phyloP scores from a whole-genome alignment of 2,329 filamentous ascomycete species.

The Fusarium torreyae region DNA sequence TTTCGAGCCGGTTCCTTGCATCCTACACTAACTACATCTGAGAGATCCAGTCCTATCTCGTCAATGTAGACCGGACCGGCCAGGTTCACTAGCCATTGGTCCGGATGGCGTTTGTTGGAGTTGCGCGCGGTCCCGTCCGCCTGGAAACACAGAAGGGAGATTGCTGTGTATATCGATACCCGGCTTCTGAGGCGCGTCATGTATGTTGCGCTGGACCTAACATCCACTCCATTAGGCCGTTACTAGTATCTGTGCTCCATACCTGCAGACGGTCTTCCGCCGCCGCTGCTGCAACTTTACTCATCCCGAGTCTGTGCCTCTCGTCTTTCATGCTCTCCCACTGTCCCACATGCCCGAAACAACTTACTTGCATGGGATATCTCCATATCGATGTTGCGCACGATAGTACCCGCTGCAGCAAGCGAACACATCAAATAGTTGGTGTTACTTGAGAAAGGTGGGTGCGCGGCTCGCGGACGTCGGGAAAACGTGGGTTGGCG shows the following conservation, averaged over 20 bases:
- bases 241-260: not conserved
- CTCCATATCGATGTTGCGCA: constrained; percentile 23
- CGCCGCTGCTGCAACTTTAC: constrained; percentile 17
- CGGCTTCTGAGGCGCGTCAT: constrained; percentile 23
- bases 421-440: constrained; percentile 8
- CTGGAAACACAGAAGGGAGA: constrained; percentile 38
- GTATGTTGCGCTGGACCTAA: constrained; percentile 31
- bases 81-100: constrained; percentile 37
- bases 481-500: constrained; percentile 45
- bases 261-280: constrained; percentile 20
- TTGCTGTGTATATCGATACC: constrained; percentile 23
- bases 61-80: constrained; percentile 42
- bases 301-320: constrained; percentile 5
- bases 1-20: constrained; percentile 26
- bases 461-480: constrained; percentile 31
- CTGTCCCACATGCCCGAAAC: constrained; percentile 16
- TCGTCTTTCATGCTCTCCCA: constrained; percentile 2
- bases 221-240: not conserved
- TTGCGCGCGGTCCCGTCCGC: constrained; percentile 41
- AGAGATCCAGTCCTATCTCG: constrained; percentile 15
- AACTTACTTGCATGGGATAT: constrained; percentile 30
- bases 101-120: constrained; percentile 37
- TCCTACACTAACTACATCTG: constrained; percentile 14
- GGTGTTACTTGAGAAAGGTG: constrained; percentile 19
- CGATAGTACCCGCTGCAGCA: constrained; percentile 2